Evolutionary conservation across 1,139 yeast genomes (phyloP), one percentile per base, ranked within the genome.

Genomic region (Blastobotrys petasosporus): DNA sequence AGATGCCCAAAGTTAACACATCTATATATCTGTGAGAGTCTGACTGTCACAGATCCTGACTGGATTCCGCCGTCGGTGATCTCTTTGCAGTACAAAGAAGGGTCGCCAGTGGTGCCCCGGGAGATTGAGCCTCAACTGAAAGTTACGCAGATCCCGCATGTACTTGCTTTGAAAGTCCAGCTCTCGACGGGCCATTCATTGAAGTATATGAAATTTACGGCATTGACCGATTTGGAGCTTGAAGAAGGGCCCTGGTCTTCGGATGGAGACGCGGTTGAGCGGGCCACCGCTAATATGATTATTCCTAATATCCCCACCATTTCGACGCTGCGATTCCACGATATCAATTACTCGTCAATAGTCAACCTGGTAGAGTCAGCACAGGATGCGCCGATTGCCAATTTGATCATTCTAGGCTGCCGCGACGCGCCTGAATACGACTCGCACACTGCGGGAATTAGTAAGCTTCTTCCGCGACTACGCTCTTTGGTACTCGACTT

Each of bases 191-290:
- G 39, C 16, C 44, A 41, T 33, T 41, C 44, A n/a, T 25, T 41
- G 15, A 9, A 41, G 17, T 33, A 33, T 13, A 41, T 41, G 44
- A 41, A 28, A 34, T 41, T 41, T 25, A 41, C 15, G 7, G 12
- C 34, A 8, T 20, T 41, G 11, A 15, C 17, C 2, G 44, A 41
- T 17, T 12, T 41, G 38, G 44, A 41, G 17, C 38, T 41, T 4
- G 39, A 41, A 28, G 44, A 41, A 41, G 44, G 44, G 2, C 44
- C 44, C 12, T 41, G 44, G 44, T 34, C 39, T 15, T 33, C 38
- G 2, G 39, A 41, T 13, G 44, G 44, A 3, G 34, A 25, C 33
- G 28, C 44, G 2, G 39, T 41, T 13, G 28, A 23, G n/a, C 32
- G 44, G 6, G 44, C 44, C 2, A 32, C 29, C n/a, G 25, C 34